phyloP scores from a whole-genome alignment of 1,284 basidiomycete genomes.

The Golubevia pallescens region DNA sequence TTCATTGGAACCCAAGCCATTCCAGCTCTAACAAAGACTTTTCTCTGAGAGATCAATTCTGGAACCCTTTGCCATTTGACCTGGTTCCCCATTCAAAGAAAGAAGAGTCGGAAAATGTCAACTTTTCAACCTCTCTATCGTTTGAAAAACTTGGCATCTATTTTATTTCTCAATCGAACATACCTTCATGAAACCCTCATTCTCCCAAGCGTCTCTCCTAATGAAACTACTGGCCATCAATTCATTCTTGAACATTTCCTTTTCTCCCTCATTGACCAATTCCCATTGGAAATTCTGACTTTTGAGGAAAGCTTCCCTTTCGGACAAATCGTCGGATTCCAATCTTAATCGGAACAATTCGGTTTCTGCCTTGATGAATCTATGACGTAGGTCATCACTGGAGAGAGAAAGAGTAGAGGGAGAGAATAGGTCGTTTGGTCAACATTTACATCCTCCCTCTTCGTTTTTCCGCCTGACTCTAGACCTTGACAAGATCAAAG shows the following conservation, averaged over 20 bases:
- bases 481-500: too few relatives aligned
- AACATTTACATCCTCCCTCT: too few relatives aligned
- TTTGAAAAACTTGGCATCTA: constrained; percentile 82
- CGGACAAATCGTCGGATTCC: constrained; percentile 73
- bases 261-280: constrained; percentile 74
- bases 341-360: constrained; percentile 84
- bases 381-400: constrained; percentile 86
- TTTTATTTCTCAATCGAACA: constrained; percentile 9
- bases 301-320: constrained; percentile 76
- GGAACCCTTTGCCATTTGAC: constrained; percentile 87
- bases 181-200: constrained; percentile 77
- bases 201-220: constrained; percentile 63
- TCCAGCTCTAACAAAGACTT: constrained; percentile 79
- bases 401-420: constrained; percentile 7
- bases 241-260: constrained; percentile 68
- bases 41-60: constrained; percentile 85
- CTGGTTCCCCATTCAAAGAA: too few relatives aligned
- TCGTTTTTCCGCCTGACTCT: too few relatives aligned
- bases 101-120: neutral
- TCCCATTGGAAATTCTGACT: constrained; percentile 81
- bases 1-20: constrained; percentile 86
- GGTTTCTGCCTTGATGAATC: constrained; percentile 89
- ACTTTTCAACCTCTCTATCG: too few relatives aligned
- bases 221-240: constrained; percentile 66
- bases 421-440: too few relatives aligned